Conservation (phyloP, 2,329 filamentous ascomycete species). For the Botrytis elliptica region DNA sequence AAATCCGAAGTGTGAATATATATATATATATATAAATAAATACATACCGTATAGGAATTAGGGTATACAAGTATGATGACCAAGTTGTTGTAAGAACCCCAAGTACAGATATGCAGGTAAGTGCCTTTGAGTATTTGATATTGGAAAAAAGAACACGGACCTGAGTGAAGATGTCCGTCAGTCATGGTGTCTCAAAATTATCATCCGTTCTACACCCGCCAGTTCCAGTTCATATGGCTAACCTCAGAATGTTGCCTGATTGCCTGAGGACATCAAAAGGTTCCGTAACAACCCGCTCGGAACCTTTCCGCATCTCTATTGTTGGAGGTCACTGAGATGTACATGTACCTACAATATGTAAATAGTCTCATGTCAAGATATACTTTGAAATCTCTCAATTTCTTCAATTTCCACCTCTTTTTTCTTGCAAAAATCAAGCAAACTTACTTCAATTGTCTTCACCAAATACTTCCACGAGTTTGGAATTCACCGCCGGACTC, state of each 20-base stretch:
- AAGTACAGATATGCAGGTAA: not conserved
- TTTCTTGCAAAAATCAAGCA: no score
- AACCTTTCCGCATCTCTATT: not conserved
- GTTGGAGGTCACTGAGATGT: not conserved
- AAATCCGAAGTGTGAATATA: not conserved
- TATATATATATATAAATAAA: not conserved
- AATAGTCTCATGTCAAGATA: not conserved
- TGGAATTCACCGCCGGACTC: not conserved
- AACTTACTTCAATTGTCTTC: not conserved
- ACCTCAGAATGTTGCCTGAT: not conserved
- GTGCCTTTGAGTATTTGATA: not conserved
- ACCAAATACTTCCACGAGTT: not conserved
- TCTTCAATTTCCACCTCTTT: not conserved
- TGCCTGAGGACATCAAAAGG: conserved; percentile 3
- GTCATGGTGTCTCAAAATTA: not conserved
- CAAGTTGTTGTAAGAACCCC: not conserved
- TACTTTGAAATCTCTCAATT: not conserved
- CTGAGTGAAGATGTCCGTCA: not conserved
- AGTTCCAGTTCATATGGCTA: not conserved
- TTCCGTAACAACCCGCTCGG: conserved; percentile 6
- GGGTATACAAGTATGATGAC: not conserved
- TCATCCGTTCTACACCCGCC: not conserved
- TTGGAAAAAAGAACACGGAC: not conserved
- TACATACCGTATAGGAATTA: no score
- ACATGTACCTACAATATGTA: not conserved